Evolutionary conservation across 2,329 filamentous ascomycete species (phyloP), one percentile per base, ranked within the genome.

Genomic region (Bipolaris victoriae): DNA sequence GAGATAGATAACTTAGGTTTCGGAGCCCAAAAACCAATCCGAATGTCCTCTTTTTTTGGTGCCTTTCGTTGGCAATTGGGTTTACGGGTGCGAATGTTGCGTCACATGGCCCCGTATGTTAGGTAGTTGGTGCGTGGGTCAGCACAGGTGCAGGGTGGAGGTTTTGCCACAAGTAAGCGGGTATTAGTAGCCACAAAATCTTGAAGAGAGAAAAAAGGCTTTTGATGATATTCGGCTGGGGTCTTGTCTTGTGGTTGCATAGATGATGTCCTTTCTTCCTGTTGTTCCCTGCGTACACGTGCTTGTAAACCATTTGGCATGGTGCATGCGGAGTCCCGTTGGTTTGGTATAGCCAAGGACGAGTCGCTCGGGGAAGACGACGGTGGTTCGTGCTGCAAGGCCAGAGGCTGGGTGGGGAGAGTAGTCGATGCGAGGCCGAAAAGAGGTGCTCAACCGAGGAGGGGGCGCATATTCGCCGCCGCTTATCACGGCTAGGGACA

Each of bases 401-500:
- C n/a, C 53, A 63, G 61, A 52, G 52, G 56, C 49, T 31, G 29
- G 58, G 53, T 57, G 57, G 71, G 61, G 58, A 68, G 70, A 68
- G 70, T 69, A 71, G 62, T 64, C 69, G 62, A 68, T 62, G 49
- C 68, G 61, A 67, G 58, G 50, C 71, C 71, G 5, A 58, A 67
- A 64, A 50, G 41, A 64, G 71, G 58, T 67, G 58, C 62, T 73
- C 69, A 71, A 67, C 73, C 72, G 73, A 72, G 63, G 65, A 69
- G 67, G 68, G 68, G 68, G 64, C 67, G 56, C 61, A 66, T 52
- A 65, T 68, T 74, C 66, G 72, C 71, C 72, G 69, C 72, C 66
- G 71, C 65, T 73, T 76, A 75, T 76, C 71, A 70, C 58, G 24
- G 45, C 66, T 60, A 65, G 58, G 57, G 20, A 37, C 41, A 26